These are phyloP conservation scores for Nematocida minor DNA, from an alignment of 371 early-diverging fungal species.

Conservation along the genomic window DNA sequence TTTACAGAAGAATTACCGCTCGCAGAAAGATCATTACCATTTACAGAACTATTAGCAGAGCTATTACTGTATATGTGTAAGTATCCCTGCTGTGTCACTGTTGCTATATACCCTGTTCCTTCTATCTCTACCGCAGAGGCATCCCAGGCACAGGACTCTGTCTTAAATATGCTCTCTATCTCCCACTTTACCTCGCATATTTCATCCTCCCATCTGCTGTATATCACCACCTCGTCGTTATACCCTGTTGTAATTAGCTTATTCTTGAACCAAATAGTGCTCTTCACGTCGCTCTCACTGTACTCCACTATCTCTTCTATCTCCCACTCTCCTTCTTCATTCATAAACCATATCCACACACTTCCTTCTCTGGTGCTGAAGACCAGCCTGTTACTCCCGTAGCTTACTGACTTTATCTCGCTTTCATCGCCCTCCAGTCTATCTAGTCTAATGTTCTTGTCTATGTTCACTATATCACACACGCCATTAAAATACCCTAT, in stretches of 20 bases:
- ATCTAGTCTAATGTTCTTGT: neutral
- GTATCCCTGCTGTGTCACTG: slow-evolving; percentile 20
- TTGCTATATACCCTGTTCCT: neutral
- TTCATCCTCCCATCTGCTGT: slow-evolving; percentile 42
- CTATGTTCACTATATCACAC: slow-evolving; percentile 22
- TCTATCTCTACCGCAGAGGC: neutral
- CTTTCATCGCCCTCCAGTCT: slow-evolving; percentile 32
- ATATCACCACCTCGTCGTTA: slow-evolving; percentile 15
- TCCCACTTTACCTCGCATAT: slow-evolving; percentile 43
- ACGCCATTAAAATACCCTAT: slow-evolving; percentile 34
- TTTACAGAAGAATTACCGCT: too few relatives aligned
- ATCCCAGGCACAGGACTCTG: slow-evolving; percentile 20
- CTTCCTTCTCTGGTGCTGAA: slow-evolving; percentile 35
- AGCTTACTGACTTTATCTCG: slow-evolving; percentile 15
- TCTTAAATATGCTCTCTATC: slow-evolving; percentile 30
- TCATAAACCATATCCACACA: slow-evolving; percentile 33
- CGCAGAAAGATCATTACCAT: too few relatives aligned
- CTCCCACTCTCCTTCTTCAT: slow-evolving; percentile 26
- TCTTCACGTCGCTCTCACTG: slow-evolving; percentile 48
- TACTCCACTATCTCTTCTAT: slow-evolving; percentile 51
- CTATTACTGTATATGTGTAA: neutral
- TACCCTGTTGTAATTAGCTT: slow-evolving; percentile 19
- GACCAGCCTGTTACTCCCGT: neutral
- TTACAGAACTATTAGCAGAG: too few relatives aligned
- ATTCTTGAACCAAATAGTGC: neutral